Evolutionary conservation across 2,329 filamentous ascomycete genomes (phyloP).

Genomic region (Colletotrichum orbiculare): DNA sequence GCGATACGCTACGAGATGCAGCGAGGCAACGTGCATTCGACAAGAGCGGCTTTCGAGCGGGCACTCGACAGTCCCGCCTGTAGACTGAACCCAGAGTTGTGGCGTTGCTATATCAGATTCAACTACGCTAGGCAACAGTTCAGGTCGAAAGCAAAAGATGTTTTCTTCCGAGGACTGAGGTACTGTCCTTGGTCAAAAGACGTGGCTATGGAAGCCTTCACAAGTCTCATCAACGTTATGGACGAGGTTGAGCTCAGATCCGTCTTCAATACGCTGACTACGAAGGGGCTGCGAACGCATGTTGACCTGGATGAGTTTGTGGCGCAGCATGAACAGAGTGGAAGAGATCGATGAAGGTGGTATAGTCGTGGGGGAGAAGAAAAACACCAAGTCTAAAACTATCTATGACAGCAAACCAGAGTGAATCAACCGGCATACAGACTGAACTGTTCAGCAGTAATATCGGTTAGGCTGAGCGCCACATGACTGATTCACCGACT

Average conservation of each 20-base stretch:
- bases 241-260: constrained; percentile 60
- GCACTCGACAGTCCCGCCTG: constrained; percentile 56
- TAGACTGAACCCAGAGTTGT: constrained; percentile 55
- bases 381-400: background rate
- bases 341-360: background rate
- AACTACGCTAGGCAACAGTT: constrained; percentile 52
- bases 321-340: constrained; percentile 45
- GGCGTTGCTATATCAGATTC: constrained; percentile 63
- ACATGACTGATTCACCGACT: constrained; percentile 7
- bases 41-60: constrained; percentile 63
- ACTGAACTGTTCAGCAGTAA: background rate
- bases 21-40: constrained; percentile 60
- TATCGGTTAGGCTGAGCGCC: background rate
- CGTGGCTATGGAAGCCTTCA: constrained; percentile 63
- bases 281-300: constrained; percentile 62
- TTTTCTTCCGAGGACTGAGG: constrained; percentile 59
- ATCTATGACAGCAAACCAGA: background rate
- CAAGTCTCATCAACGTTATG: constrained; percentile 55
- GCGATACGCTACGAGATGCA: constrained; percentile 62
- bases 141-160: constrained; percentile 55
- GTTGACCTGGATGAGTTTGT: constrained; percentile 63
- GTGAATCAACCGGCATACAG: constrained; percentile 18
- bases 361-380: background rate
- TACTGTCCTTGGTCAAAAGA: constrained; percentile 63
- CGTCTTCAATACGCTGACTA: constrained; percentile 58